A percentile compares a stretch with the other conserved stretches of the same genome.
These are phyloP conservation scores for Neurospora cerealis DNA, from an alignment of 495 filamentous ascomycete species.

Conservation along the genomic window DNA sequence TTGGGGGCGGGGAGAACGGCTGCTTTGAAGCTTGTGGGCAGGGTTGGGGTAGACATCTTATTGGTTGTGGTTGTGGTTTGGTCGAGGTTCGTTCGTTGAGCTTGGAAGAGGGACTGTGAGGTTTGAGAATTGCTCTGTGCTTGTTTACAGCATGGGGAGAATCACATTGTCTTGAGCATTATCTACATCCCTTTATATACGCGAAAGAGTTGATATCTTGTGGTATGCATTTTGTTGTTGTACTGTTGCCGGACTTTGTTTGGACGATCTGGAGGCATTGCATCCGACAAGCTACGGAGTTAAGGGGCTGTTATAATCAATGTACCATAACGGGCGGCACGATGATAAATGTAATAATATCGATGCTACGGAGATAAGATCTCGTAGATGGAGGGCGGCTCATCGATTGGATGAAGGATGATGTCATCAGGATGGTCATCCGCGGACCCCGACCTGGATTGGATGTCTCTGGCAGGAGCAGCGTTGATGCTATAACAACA, in stretches of 20 bases:
- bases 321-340: neutral
- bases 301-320: neutral
- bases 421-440: neutral
- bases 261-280: neutral
- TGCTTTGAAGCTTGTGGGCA: conserved; percentile 42
- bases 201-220: neutral
- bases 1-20: conserved; percentile 32
- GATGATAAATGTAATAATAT: neutral
- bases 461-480: neutral
- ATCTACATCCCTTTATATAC: neutral
- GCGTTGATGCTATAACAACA: neutral
- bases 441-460: neutral
- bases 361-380: neutral
- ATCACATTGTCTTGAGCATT: neutral
- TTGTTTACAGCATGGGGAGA: neutral
- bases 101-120: neutral
- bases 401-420: neutral
- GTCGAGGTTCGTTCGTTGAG: neutral
- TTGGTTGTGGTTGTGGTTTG: neutral
- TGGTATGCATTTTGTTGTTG: neutral
- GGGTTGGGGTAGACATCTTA: neutral
- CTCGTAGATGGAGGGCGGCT: neutral
- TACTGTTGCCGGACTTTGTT: neutral
- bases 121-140: neutral
- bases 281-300: neutral